Evolutionary conservation across 495 filamentous ascomycete genomes (phyloP).

Genomic region (Mytilinidion resinicola): DNA sequence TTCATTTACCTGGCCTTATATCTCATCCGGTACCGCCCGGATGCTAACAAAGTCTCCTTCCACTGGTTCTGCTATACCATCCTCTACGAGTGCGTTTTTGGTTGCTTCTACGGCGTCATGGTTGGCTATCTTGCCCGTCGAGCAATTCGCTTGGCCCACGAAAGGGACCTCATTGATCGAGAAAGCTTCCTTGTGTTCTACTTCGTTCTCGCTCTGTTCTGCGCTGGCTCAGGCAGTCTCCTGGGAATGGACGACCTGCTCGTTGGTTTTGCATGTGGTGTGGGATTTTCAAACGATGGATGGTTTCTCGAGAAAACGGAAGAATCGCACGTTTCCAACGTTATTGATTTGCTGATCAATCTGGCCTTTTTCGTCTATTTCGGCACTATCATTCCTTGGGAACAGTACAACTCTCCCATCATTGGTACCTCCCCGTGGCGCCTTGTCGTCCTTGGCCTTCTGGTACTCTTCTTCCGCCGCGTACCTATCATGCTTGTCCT

Average conservation of each 20-base stretch:
- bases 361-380: constrained; percentile 98
- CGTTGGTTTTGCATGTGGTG: constrained; percentile 89
- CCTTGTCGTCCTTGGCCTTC: constrained; percentile 77
- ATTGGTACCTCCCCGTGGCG: constrained; percentile 79
- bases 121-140: constrained; percentile 87
- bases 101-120: constrained; percentile 78
- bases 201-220: constrained; percentile 94
- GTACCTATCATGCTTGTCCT: constrained; percentile 92
- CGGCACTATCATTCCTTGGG: constrained; percentile 95
- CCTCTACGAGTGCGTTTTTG: constrained; percentile 93
- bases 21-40: constrained; percentile 68
- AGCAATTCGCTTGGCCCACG: constrained; percentile 83
- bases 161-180: constrained; percentile 79
- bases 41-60: constrained; percentile 61
- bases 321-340: constrained; percentile 97
- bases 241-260: constrained; percentile 94
- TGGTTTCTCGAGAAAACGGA: constrained; percentile 99
- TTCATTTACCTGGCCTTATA: constrained; percentile 94
- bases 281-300: constrained; percentile 97
- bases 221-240: constrained; percentile 87
- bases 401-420: constrained; percentile 64
- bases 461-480: constrained; percentile 92
- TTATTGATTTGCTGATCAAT: constrained; percentile 95
- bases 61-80: constrained; percentile 90
- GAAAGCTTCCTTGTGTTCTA: constrained; percentile 99